Conservation (phyloP, 306 rosid species). For the Sicyos edulis region DNA sequence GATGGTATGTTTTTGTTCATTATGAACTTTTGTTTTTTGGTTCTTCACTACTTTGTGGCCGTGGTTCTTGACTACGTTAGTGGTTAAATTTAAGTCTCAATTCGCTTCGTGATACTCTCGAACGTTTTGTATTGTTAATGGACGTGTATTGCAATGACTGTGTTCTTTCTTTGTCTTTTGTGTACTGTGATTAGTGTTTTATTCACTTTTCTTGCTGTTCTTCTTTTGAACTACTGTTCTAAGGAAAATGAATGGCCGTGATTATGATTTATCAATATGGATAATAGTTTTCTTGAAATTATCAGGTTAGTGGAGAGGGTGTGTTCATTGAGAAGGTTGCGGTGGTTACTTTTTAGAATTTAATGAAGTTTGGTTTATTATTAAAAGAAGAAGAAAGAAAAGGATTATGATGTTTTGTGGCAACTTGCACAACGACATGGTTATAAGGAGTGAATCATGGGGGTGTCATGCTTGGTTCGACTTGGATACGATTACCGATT, state of each 20-base stretch:
- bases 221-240: not conserved
- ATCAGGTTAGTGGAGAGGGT: not conserved
- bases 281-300: too few species aligned
- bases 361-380: too few species aligned
- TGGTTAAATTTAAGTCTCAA: too few species aligned
- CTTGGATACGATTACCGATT: not conserved
- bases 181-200: too few species aligned
- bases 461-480: not conserved
- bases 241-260: not conserved
- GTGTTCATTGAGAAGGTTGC: too few species aligned
- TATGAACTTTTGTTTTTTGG: conserved; percentile 24
- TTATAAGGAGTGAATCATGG: not conserved
- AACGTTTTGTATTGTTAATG: too few species aligned
- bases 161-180: too few species aligned
- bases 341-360: too few species aligned
- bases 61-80: not conserved
- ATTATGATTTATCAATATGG: not conserved
- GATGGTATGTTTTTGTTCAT: conserved; percentile 52
- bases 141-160: too few species aligned
- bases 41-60: not conserved
- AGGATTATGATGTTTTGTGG: not conserved
- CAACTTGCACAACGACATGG: not conserved
- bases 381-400: too few species aligned
- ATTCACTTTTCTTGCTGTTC: not conserved
- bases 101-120: too few species aligned